phyloP scores from a whole-genome alignment of 2,329 filamentous ascomycete species.

The Phaeosphaeriaceae sp. region DNA sequence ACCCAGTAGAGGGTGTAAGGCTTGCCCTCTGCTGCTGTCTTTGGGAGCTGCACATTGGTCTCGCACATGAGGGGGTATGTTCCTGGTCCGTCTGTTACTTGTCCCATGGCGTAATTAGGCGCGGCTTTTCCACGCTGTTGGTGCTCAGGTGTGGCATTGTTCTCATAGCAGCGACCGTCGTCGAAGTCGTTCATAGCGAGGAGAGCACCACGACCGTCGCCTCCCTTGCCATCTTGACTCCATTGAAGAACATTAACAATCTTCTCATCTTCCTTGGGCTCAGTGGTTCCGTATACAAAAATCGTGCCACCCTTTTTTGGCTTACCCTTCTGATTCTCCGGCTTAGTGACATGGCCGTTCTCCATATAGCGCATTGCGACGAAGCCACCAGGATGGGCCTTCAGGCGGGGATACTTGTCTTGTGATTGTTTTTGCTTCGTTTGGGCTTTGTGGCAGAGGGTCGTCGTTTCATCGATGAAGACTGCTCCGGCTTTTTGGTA shows the following conservation, averaged over 20 bases:
- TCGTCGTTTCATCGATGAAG: slow-evolving; percentile 53
- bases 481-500: slow-evolving; percentile 45
- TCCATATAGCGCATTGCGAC: slow-evolving; percentile 59
- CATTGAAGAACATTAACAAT: slow-evolving; percentile 75
- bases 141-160: slow-evolving; percentile 66
- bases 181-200: slow-evolving; percentile 83
- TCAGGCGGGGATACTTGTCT: slow-evolving; percentile 66
- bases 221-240: slow-evolving; percentile 81
- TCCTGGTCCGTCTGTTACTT: slow-evolving; percentile 40
- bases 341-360: slow-evolving; percentile 58
- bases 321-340: slow-evolving; percentile 50
- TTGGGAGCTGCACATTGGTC: slow-evolving; percentile 77
- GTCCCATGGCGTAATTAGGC: slow-evolving; percentile 61
- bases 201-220: slow-evolving; percentile 77
- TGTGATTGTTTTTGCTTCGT: slow-evolving; percentile 60
- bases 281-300: slow-evolving; percentile 58
- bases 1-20: slow-evolving; percentile 91
- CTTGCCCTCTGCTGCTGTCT: slow-evolving; percentile 65
- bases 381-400: slow-evolving; percentile 56
- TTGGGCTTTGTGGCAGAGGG: slow-evolving; percentile 71
- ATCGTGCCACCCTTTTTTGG: slow-evolving; percentile 53
- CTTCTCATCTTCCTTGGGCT: slow-evolving; percentile 61
- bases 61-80: slow-evolving; percentile 75
- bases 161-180: slow-evolving; percentile 88
- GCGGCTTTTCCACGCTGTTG: slow-evolving; percentile 63